These are phyloP conservation scores for Fonsecaea multimorphosa DNA, from an alignment of 2,329 filamentous ascomycete species.

Conservation along the genomic window DNA sequence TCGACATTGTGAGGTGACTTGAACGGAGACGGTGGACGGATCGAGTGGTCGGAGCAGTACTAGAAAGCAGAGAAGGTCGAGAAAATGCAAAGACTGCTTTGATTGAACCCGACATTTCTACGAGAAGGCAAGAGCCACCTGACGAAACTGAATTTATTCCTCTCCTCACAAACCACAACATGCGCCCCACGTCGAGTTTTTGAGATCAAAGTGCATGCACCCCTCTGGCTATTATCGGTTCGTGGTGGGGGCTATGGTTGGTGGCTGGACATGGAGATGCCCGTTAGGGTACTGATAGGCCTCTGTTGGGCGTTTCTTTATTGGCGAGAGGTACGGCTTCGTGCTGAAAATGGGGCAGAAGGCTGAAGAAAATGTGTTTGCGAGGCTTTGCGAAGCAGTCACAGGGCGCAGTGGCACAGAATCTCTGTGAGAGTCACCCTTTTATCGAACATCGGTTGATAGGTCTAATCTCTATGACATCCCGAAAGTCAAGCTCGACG, in stretches of 20 bases:
- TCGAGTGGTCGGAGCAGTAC: slow-evolving; percentile 22
- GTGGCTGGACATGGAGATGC: slow-evolving; percentile 26
- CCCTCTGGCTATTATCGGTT: slow-evolving; percentile 27
- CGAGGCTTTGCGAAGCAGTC: slow-evolving; percentile 10
- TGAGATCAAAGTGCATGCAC: slow-evolving; percentile 12
- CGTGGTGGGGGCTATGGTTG: slow-evolving; percentile 5
- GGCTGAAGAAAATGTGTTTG: slow-evolving; percentile 1
- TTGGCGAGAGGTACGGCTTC: slow-evolving; percentile 2
- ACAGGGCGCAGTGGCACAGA: slow-evolving; percentile 14
- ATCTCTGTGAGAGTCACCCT: background rate
- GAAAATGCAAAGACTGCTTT: slow-evolving; percentile 23
- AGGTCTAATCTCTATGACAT: background rate
- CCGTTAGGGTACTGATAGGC: slow-evolving; percentile 23
- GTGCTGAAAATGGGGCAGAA: background rate
- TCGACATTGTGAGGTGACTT: slow-evolving; percentile 50
- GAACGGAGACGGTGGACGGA: slow-evolving; percentile 27
- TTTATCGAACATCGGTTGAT: background rate
- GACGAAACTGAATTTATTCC: slow-evolving; percentile 16
- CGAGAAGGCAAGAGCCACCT: slow-evolving; percentile 12
- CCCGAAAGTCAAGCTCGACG: slow-evolving; percentile 9
- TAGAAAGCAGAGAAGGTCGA: slow-evolving; percentile 20
- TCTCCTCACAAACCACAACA: slow-evolving; percentile 11
- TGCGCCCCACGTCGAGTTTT: slow-evolving; percentile 25
- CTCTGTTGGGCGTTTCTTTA: background rate
- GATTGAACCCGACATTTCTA: slow-evolving; percentile 30